Percentiles rank a stretch among this genome's conserved stretches.
Conservation (phyloP, 257 asterid genomes). For the Gardenia jasminoides region DNA sequence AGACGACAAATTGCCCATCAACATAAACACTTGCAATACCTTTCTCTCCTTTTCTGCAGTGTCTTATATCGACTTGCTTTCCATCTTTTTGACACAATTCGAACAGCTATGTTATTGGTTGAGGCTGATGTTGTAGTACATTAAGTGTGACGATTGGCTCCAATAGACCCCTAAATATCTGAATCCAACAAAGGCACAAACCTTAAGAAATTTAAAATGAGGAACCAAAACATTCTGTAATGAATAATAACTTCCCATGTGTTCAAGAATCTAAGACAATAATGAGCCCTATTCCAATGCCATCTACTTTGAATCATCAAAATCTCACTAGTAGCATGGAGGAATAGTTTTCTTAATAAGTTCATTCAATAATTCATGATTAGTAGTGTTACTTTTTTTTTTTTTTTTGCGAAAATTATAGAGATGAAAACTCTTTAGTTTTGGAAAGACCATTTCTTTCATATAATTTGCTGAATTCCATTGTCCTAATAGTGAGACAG, state of each 20-base stretch:
- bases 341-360: not conserved
- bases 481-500: not conserved
- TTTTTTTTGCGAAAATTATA: not conserved
- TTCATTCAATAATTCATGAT: no score
- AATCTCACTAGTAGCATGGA: not conserved
- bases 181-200: conserved; percentile 7
- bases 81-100: conserved; percentile 70
- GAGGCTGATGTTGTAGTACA: conserved; percentile 58
- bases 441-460: not conserved
- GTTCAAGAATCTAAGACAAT: not conserved
- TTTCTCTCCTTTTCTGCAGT: conserved; percentile 44
- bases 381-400: not conserved
- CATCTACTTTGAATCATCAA: not conserved
- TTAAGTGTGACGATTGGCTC: conserved; percentile 70
- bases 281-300: not conserved
- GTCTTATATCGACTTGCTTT: conserved; percentile 45
- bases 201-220: conserved; percentile 4
- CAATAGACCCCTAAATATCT: conserved; percentile 53
- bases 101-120: conserved; percentile 72
- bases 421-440: not conserved
- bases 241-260: not conserved
- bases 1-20: conserved; percentile 53
- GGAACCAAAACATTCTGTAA: not conserved
- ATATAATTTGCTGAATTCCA: not conserved
- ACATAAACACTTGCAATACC: conserved; percentile 51